Evolutionary conservation across 2,329 filamentous ascomycete species (phyloP).

Genomic region (Ceratocystis cubensis): DNA sequence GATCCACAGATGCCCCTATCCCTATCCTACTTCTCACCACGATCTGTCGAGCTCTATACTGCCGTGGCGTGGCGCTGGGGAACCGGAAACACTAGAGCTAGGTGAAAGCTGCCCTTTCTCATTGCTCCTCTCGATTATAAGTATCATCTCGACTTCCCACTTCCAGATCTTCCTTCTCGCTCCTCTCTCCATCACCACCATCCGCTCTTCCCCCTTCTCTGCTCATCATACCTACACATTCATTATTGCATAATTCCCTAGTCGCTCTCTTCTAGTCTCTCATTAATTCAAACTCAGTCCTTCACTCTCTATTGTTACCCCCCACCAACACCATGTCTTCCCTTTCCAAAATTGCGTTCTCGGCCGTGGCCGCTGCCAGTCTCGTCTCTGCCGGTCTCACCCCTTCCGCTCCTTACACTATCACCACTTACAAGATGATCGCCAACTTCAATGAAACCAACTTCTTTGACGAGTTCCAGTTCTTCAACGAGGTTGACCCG

Average conservation of each 20-base stretch:
- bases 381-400: not conserved
- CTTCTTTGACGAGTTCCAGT: conserved; percentile 46
- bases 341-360: conserved; percentile 14
- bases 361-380: conserved; percentile 10
- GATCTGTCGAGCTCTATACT: no score
- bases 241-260: not conserved
- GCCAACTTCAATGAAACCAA: conserved; percentile 40
- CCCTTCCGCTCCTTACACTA: not conserved
- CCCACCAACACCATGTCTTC: not conserved
- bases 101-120: not conserved
- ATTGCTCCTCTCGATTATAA: not conserved
- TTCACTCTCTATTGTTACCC: not conserved
- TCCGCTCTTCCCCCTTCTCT: conserved; percentile 4
- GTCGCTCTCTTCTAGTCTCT: not conserved
- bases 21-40: no score
- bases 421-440: conserved; percentile 33
- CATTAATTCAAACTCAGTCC: not conserved
- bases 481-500: conserved; percentile 49
- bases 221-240: not conserved
- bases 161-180: not conserved
- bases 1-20: no score
- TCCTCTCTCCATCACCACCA: not conserved
- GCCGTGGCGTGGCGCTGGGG: not conserved
- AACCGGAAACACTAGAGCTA: no score
- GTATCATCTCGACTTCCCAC: not conserved